Evolutionary conservation across 768 basidiomycete species (phyloP).

Genomic region (Xanthoconium stramineum): DNA sequence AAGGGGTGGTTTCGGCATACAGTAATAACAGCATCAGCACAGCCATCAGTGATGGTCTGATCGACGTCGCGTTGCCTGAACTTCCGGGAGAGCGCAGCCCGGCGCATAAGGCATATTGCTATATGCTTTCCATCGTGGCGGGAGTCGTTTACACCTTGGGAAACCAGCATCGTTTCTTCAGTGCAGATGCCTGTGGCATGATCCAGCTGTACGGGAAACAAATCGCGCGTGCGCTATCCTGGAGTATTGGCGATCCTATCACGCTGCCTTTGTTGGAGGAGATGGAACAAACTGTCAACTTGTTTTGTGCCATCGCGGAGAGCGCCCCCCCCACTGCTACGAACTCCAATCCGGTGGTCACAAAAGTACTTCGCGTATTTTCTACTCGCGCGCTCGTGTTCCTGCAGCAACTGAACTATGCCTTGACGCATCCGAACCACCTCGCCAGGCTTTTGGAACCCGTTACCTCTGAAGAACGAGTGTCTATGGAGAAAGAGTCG

Average conservation of each 20-base stretch:
- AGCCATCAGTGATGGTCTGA: slow-evolving; percentile 69
- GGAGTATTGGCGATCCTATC: slow-evolving; percentile 80
- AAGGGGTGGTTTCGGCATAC: slow-evolving; percentile 78
- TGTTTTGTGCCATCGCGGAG: slow-evolving; percentile 74
- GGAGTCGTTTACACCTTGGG: slow-evolving; percentile 64
- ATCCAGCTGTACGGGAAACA: slow-evolving; percentile 84
- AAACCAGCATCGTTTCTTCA: slow-evolving; percentile 71
- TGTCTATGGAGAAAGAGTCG: slow-evolving; percentile 61
- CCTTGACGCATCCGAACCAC: slow-evolving; percentile 87
- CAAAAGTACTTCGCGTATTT: slow-evolving; percentile 67
- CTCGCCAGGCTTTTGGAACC: slow-evolving; percentile 80
- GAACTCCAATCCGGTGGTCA: slow-evolving; percentile 43
- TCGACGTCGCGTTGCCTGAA: slow-evolving; percentile 66
- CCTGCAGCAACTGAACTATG: slow-evolving; percentile 86
- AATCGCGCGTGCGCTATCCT: slow-evolving; percentile 69
- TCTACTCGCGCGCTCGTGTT: slow-evolving; percentile 65
- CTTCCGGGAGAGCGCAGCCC: slow-evolving; percentile 74
- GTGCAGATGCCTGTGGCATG: slow-evolving; percentile 81
- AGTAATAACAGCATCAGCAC: slow-evolving; percentile 76
- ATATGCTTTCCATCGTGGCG: slow-evolving; percentile 78
- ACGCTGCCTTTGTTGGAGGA: slow-evolving; percentile 78
- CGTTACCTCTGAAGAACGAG: slow-evolving; percentile 70
- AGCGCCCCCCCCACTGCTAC: slow-evolving; percentile 28
- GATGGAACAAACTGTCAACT: slow-evolving; percentile 70
- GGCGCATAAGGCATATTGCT: slow-evolving; percentile 77